phyloP scores from a whole-genome alignment of 2,329 filamentous ascomycete species.

The Epicoccum nigrum region DNA sequence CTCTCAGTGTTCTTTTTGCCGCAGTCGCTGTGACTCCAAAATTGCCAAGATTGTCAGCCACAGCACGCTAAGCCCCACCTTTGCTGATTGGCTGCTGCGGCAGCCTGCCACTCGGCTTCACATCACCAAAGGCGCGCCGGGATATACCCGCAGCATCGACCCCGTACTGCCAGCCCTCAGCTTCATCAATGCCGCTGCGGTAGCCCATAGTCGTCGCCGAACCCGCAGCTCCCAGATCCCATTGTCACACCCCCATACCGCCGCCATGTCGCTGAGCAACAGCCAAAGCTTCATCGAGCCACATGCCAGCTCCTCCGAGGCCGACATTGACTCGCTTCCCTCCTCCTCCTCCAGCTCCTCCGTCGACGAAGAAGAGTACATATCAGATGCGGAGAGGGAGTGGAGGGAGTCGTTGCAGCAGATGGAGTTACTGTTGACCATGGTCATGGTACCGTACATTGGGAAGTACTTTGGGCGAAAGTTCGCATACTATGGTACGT shows the following conservation, averaged over 20 bases:
- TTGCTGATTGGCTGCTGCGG: conserved; percentile 31
- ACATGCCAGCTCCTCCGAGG: conserved; percentile 35
- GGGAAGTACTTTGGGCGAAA: conserved; percentile 95
- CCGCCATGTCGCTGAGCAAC: conserved; percentile 46
- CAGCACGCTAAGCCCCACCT: conserved; percentile 31
- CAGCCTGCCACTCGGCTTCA: conserved; percentile 10
- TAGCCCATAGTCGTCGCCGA: conserved; percentile 19
- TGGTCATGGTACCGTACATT: conserved; percentile 91
- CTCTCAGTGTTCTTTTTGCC: conserved; percentile 24
- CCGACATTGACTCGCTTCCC: conserved; percentile 57
- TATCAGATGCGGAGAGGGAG: conserved; percentile 88
- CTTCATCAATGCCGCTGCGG: conserved; percentile 27
- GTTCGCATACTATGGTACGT: conserved; percentile 94
- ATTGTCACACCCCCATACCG: neutral
- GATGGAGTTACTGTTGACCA: conserved; percentile 87
- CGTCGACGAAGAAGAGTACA: conserved; percentile 62
- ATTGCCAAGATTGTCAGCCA: conserved; percentile 20
- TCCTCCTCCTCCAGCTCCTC: conserved; percentile 59
- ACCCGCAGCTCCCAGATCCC: neutral
- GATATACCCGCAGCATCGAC: conserved; percentile 17
- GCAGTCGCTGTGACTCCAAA: conserved; percentile 17
- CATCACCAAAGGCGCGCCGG: conserved; percentile 25
- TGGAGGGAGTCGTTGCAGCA: conserved; percentile 96
- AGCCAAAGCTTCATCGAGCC: conserved; percentile 48
- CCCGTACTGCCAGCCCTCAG: conserved; percentile 4